Percentiles rank a stretch among this genome's conserved stretches.
These are phyloP conservation scores for Geotrichum phurueaensis DNA, from an alignment of 1,139 yeast species.

Conservation along the genomic window DNA sequence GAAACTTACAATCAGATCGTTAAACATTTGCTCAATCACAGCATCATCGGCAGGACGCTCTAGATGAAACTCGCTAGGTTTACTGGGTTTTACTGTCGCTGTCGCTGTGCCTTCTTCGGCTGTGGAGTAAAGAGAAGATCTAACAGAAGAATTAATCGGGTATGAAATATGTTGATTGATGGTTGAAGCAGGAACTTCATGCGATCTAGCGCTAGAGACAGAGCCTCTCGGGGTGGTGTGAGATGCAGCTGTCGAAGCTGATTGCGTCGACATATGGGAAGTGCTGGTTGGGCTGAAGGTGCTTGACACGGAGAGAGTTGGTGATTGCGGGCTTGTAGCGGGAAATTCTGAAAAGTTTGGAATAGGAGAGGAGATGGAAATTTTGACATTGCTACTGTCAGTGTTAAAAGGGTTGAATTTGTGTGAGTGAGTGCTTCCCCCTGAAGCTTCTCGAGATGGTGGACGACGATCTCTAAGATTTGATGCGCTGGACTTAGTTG, in stretches of 20 bases:
- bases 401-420: background rate
- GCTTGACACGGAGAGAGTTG: conserved; percentile 5
- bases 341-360: background rate
- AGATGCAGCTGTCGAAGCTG: conserved; percentile 4
- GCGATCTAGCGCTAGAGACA: conserved; percentile 10
- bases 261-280: conserved; percentile 5
- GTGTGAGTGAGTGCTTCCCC: conserved; percentile 4
- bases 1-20: conserved; percentile 32
- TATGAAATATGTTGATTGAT: conserved; percentile 1
- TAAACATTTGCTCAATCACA: conserved; percentile 35
- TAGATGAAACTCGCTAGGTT: conserved; percentile 6
- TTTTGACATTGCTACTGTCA: background rate
- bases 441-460: conserved; percentile 12
- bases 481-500: conserved; percentile 6
- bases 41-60: conserved; percentile 31
- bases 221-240: conserved; percentile 13
- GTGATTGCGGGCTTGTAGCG: conserved; percentile 6
- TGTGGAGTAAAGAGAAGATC: conserved; percentile 12
- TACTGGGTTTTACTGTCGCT: background rate
- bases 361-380: conserved; percentile 1
- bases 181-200: conserved; percentile 9
- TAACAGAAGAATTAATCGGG: background rate
- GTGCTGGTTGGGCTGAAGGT: conserved; percentile 10
- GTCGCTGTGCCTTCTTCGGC: background rate
- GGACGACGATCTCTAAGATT: conserved; percentile 9